These are phyloP conservation scores for Claviceps capensis DNA, from an alignment of 2,329 filamentous ascomycete species.

Conservation along the genomic window DNA sequence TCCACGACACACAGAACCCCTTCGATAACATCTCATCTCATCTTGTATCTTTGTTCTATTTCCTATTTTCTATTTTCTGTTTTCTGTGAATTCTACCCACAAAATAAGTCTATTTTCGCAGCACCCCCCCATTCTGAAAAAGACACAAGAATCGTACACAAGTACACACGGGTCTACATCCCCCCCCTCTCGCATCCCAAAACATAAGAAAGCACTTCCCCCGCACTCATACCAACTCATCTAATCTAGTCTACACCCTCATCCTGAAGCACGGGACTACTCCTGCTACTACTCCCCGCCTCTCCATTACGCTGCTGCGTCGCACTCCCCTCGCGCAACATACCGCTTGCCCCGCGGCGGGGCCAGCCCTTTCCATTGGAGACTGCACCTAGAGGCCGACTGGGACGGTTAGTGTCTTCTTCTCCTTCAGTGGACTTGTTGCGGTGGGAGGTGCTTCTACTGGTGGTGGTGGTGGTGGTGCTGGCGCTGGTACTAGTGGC, in stretches of 20 bases:
- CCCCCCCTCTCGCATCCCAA: too few species aligned
- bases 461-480: not conserved
- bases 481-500: conserved; percentile 7
- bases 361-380: conserved; percentile 25
- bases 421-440: conserved; percentile 8
- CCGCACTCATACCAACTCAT: not conserved
- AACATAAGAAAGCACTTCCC: not conserved
- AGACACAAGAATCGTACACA: too few species aligned
- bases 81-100: too few species aligned
- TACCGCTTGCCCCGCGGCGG: conserved; percentile 27
- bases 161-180: too few species aligned
- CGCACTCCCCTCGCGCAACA: conserved; percentile 22
- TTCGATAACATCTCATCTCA: too few species aligned
- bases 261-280: conserved; percentile 10
- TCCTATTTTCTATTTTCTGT: too few species aligned
- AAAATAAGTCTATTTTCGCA: too few species aligned
- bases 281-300: conserved; percentile 11
- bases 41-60: too few species aligned
- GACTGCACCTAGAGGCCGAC: conserved; percentile 28
- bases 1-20: too few species aligned
- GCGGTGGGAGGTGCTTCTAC: conserved; percentile 11
- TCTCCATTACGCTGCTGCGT: not conserved
- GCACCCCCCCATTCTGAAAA: too few species aligned
- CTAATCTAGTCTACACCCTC: conserved; percentile 18
- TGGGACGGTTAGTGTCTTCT: conserved; percentile 27